These are phyloP conservation scores for Saccharomycopsis amapae DNA, from an alignment of 805 yeast genomes.

Conservation along the genomic window DNA sequence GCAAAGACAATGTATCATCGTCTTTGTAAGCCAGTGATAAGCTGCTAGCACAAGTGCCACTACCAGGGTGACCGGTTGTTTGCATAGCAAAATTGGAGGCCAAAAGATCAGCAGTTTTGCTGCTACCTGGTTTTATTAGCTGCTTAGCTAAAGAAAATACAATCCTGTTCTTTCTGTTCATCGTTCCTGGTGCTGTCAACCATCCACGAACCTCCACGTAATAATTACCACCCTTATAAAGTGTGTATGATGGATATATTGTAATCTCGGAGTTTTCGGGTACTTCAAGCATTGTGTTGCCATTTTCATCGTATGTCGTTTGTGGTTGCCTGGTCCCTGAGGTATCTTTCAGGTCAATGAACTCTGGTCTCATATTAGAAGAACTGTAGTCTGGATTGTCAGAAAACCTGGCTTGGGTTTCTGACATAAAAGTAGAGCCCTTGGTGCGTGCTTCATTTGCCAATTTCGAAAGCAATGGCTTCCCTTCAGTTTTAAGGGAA, in stretches of 20 bases:
- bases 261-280: constrained; percentile 49
- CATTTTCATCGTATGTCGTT: background rate
- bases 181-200: constrained; percentile 61
- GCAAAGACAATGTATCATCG: constrained; percentile 6
- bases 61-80: constrained; percentile 21
- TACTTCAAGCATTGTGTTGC: constrained; percentile 1
- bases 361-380: constrained; percentile 3
- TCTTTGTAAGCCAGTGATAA: background rate
- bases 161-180: constrained; percentile 63
- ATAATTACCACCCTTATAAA: constrained; percentile 31
- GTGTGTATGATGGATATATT: constrained; percentile 51
- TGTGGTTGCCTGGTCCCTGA: constrained; percentile 1
- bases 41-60: background rate
- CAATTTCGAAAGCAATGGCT: constrained; percentile 10
- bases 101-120: constrained; percentile 7
- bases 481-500: constrained; percentile 13
- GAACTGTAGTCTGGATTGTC: background rate
- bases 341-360: constrained; percentile 11
- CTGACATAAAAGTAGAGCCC: constrained; percentile 8
- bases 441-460: constrained; percentile 14
- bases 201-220: constrained; percentile 67
- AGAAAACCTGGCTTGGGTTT: constrained; percentile 6
- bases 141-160: constrained; percentile 64
- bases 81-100: constrained; percentile 12
- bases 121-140: constrained; percentile 38